These are phyloP conservation scores for Colletotrichum siamense DNA, from an alignment of 2,329 filamentous ascomycete genomes.

Conservation along the genomic window DNA sequence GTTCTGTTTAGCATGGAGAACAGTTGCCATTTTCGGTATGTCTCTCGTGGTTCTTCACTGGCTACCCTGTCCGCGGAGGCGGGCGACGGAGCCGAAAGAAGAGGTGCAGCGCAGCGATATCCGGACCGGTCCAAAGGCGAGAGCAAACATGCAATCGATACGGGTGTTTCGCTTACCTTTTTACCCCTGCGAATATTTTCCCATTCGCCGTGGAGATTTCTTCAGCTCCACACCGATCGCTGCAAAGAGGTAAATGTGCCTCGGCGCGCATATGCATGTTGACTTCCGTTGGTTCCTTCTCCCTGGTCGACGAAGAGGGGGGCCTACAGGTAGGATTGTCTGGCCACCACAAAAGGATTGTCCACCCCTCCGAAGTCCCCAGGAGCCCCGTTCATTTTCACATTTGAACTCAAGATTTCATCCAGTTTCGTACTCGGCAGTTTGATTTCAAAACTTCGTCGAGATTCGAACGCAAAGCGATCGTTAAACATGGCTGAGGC, in stretches of 20 bases:
- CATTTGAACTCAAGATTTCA: background rate
- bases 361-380: background rate
- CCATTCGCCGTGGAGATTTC: too few relatives aligned
- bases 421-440: too few relatives aligned
- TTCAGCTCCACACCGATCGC: background rate
- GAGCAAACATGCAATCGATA: background rate
- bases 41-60: background rate
- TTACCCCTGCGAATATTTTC: background rate
- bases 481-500: background rate
- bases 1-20: too few relatives aligned
- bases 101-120: background rate
- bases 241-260: background rate
- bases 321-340: too few relatives aligned
- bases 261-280: background rate
- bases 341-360: background rate
- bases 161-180: background rate
- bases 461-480: background rate
- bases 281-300: background rate
- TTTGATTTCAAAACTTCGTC: too few relatives aligned
- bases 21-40: background rate
- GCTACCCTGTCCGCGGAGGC: background rate
- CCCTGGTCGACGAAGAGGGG: too few relatives aligned
- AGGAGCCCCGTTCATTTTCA: background rate
- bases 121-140: background rate
- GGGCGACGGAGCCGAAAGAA: background rate